Base-by-base conservation (phyloP, 352 stramenopile genomes). In the Pythium aquatile region DNA sequence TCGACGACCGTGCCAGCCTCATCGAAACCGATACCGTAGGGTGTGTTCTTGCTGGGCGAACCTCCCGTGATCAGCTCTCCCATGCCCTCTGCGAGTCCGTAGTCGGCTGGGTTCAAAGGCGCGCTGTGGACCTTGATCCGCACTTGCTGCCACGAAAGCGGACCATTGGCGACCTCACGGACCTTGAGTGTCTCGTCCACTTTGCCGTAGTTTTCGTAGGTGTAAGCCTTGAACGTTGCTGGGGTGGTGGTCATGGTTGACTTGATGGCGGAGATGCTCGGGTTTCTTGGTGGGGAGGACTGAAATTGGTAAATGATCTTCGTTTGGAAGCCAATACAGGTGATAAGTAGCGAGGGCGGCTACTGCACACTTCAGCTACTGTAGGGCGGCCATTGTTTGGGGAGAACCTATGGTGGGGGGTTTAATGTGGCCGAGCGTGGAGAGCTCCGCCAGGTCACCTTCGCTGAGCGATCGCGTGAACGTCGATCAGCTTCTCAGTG, bases 91-190 rank as follows among this genome's bases (percentile, higher is more conserved):
- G 24, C 29, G 30, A 58, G 10, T 10, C 10, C 7, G 35, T 58
- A 46, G n/a, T 58, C 53, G 5, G 37, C 33, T 6, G 53, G 53
- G 53, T 58, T 58, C 26, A 58, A 11, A 5, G 53, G 5, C n/a
- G 53, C 53, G 29, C 53, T 42, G 32, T 47, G 29, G 26, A 58
- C 53, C n/a, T 46, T 30, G 17, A 58, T 58, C 32, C 53, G 53
- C 53, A 58, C 53, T 16, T 26, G n/a, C 8, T 30, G 14, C 14
- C 26, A 16, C 5, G 29, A n/a, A 11, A 58, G 30, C 32, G 24
- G 16, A 2, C 14, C 17, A 7, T n/a, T 26, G n/a, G 53, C 13
- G 8, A 47, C 53, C 33, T 42, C 17, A 11, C 30, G 5, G 32
- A 58, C 9, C 32, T 58, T 44, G 7, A 58, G 6, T 7, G 13